Base-by-base conservation (phyloP, 140 eudicot genomes). In the Cichorium intybus region DNA sequence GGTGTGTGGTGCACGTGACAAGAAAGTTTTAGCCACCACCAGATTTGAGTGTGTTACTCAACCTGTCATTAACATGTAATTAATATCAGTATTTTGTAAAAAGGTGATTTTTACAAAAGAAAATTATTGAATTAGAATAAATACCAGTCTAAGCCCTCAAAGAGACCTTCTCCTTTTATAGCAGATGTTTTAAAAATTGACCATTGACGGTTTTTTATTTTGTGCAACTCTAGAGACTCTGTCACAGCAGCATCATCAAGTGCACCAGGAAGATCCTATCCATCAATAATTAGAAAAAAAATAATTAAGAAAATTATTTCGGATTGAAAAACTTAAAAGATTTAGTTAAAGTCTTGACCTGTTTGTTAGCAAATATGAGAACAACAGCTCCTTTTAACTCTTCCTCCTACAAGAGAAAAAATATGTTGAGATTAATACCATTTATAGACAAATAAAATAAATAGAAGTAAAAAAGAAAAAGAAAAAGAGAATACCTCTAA, bases 91-190 rank as follows among this genome's bases (percentile, higher is more conserved):
- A n/a, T n/a, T n/a, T n/a, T n/a, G n/a, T n/a, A n/a, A n/a, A n/a
- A n/a, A n/a, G n/a, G n/a, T n/a, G n/a, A n/a, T n/a, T n/a, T n/a
- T n/a, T n/a, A n/a, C n/a, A n/a, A n/a, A n/a, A n/a, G n/a, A n/a
- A n/a, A n/a, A n/a, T n/a, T n/a, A n/a, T n/a, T n/a, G n/a, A n/a
- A n/a, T n/a, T n/a, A n/a, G n/a, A n/a, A n/a, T n/a, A n/a, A n/a
- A n/a, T n/a, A 90, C 97, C 97, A 90, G 83, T 90, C 97, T 78
- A 91, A 74, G 51, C 97, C 97, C 80, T 91, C 97, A 60, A 93
- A 93, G 62, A 93, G 84, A 50, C 99, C 99, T 80, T 93, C 99
- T 70, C 99, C 99, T 80, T 93, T 93, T 14, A 87, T 75, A 46
- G 99, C 99, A 50, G 97, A 88, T 29, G 99, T 84, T 74, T 93